Conservation (phyloP, 2,329 filamentous ascomycete genomes). For the Alternaria ethzedia region DNA sequence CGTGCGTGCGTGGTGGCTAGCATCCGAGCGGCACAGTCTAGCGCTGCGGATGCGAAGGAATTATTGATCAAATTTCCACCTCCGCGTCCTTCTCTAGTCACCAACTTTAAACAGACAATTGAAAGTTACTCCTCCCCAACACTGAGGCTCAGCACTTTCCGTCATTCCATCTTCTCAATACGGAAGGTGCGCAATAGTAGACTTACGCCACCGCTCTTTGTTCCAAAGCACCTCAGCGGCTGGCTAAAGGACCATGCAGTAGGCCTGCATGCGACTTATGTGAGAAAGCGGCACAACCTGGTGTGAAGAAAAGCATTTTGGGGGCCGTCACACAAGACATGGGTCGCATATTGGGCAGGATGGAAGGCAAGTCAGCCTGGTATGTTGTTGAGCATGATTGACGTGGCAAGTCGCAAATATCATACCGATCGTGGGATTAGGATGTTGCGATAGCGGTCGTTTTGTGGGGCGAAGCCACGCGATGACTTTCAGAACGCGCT, state of each 20-base stretch:
- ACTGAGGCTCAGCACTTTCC: neutral
- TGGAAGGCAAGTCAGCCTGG: neutral
- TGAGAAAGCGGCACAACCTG: constrained; percentile 5
- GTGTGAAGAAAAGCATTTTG: neutral
- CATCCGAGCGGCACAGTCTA: neutral
- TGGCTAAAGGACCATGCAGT: constrained; percentile 5
- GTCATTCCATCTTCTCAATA: neutral
- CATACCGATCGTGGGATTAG: neutral
- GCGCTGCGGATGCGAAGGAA: neutral
- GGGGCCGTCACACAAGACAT: neutral
- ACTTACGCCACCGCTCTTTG: neutral
- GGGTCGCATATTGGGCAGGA: neutral
- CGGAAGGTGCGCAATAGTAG: neutral
- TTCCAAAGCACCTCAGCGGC: constrained; percentile 4
- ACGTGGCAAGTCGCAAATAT: neutral
- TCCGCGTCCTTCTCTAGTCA: neutral
- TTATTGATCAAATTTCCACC: constrained; percentile 1
- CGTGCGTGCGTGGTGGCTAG: neutral
- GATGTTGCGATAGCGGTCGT: neutral
- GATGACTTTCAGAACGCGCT: neutral
- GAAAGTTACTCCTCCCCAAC: neutral
- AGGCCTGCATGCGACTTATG: neutral
- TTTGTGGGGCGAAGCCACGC: neutral
- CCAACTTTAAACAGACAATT: neutral
- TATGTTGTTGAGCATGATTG: neutral